Evolutionary conservation across 257 asterid genomes (phyloP).

Genomic region (Przewalskia tangutica): DNA sequence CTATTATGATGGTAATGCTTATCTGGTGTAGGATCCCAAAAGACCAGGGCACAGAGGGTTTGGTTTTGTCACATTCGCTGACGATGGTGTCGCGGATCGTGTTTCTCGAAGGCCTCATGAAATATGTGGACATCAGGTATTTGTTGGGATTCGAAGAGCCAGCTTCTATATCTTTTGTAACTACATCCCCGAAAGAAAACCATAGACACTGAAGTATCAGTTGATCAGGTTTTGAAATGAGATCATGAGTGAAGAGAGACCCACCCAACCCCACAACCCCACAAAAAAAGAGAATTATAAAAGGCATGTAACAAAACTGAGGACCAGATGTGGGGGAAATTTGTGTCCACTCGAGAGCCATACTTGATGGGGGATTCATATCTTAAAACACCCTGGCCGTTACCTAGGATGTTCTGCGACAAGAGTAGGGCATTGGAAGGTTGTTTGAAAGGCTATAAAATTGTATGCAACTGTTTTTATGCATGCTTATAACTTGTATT

Average conservation of each 20-base stretch:
- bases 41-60: slow-evolving; percentile 96
- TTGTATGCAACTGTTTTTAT: no score
- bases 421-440: not conserved
- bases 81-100: slow-evolving; percentile 98
- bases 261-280: not conserved
- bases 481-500: not conserved
- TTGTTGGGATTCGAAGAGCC: not conserved
- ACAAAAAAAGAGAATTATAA: not conserved
- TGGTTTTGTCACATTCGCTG: slow-evolving; percentile 95
- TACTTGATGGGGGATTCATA: not conserved
- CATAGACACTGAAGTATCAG: not conserved
- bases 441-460: no score
- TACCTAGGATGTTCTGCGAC: not conserved
- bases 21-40: slow-evolving; percentile 75
- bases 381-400: not conserved
- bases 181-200: not conserved
- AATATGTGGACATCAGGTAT: slow-evolving; percentile 96
- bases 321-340: not conserved
- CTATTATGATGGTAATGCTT: not conserved
- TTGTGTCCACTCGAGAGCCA: not conserved
- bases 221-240: not conserved
- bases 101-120: slow-evolving; percentile 95
- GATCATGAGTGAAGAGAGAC: not conserved
- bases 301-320: not conserved
- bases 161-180: not conserved